These are phyloP conservation scores for Podaxis carcinomalis DNA, from an alignment of 768 basidiomycete genomes.

Conservation along the genomic window DNA sequence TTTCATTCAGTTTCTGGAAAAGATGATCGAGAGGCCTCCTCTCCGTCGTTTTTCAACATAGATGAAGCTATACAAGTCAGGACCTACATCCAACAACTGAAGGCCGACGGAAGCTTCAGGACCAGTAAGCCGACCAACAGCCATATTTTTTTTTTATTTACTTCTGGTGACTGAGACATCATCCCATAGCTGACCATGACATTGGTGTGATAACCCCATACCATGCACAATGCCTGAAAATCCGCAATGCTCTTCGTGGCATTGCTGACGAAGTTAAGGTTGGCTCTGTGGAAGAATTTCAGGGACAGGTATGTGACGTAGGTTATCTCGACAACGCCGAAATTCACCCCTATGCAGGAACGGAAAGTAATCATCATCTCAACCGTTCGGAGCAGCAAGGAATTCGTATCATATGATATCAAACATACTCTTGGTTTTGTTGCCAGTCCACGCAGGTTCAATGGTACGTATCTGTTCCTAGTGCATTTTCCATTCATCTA, in stretches of 20 bases:
- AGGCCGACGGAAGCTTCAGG: constrained; percentile 27
- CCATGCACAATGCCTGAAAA: constrained; percentile 51
- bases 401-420: constrained; percentile 50
- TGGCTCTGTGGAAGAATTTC: constrained; percentile 65
- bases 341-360: constrained; percentile 33
- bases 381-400: constrained; percentile 51
- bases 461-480: constrained; percentile 35
- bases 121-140: constrained; percentile 32
- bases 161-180: background rate
- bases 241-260: constrained; percentile 32
- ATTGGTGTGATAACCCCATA: constrained; percentile 65
- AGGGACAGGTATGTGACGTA: constrained; percentile 46
- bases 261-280: constrained; percentile 46
- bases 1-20: constrained; percentile 59
- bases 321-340: constrained; percentile 17
- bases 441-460: constrained; percentile 54
- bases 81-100: constrained; percentile 38
- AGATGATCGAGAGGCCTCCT: constrained; percentile 59
- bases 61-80: constrained; percentile 54
- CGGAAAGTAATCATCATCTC: constrained; percentile 54
- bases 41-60: constrained; percentile 71
- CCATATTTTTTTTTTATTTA: background rate
- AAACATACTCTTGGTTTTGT: constrained; percentile 57
- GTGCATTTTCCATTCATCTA: background rate
- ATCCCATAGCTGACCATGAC: constrained; percentile 37